A percentile compares a stretch with the other conserved stretches of the same genome.
These are phyloP conservation scores for Aspergillus niger DNA, from an alignment of 2,329 filamentous ascomycete genomes.

Conservation along the genomic window DNA sequence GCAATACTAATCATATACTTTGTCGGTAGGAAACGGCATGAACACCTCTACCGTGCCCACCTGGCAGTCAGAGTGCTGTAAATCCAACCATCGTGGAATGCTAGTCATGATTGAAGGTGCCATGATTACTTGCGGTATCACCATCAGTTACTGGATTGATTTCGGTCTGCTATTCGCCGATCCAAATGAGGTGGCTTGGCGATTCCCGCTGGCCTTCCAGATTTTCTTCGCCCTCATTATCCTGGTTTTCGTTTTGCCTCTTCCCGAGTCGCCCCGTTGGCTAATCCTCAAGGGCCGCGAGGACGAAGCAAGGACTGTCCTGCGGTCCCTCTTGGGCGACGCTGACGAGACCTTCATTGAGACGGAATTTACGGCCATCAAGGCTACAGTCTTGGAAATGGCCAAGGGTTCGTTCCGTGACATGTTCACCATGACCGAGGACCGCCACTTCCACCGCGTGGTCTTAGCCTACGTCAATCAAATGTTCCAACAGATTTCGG, in stretches of 20 bases:
- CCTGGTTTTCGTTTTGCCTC: conserved; percentile 48
- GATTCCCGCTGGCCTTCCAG: conserved; percentile 61
- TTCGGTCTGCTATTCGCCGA: conserved; percentile 57
- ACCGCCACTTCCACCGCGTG: conserved; percentile 59
- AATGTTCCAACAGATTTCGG: conserved; percentile 55
- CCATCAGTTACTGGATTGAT: conserved; percentile 55
- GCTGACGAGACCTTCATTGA: conserved; percentile 48
- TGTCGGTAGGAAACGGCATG: conserved; percentile 45
- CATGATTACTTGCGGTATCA: conserved; percentile 55
- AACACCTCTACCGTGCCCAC: conserved; percentile 57
- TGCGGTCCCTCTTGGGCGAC: conserved; percentile 51
- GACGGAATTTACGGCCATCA: conserved; percentile 54
- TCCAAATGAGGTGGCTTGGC: conserved; percentile 52
- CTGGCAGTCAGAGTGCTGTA: conserved; percentile 56
- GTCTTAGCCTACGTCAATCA: conserved; percentile 60
- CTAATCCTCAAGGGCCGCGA: conserved; percentile 59
- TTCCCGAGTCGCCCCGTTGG: conserved; percentile 63
- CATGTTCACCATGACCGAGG: conserved; percentile 60
- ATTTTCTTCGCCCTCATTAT: conserved; percentile 59
- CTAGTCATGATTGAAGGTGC: conserved; percentile 57
- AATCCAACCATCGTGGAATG: conserved; percentile 53
- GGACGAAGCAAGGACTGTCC: conserved; percentile 52
- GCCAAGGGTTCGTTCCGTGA: conserved; percentile 56
- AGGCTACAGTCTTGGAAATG: conserved; percentile 55
- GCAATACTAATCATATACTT: not conserved